Conservation (phyloP, 352 stramenopile genomes). For the Phytopythium cucurbitacearum region DNA sequence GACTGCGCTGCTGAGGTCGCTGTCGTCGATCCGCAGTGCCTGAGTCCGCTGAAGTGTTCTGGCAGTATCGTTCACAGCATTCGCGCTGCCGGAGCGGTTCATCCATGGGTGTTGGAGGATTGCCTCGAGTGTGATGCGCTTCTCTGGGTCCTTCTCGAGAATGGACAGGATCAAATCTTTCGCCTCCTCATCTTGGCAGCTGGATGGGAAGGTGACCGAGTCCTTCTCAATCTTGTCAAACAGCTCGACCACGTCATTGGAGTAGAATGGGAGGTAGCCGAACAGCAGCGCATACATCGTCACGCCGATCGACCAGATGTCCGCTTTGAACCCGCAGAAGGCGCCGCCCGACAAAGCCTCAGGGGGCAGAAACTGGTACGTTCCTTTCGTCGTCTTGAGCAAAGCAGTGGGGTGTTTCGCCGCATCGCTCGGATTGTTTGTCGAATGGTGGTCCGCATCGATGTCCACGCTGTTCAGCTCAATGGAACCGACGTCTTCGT, state of each 20-base stretch:
- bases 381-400: constrained; percentile 71
- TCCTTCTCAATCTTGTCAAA: constrained; percentile 89
- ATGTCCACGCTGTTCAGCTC: constrained; percentile 38
- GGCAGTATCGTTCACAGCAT: constrained; percentile 38
- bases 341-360: constrained; percentile 58
- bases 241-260: constrained; percentile 74
- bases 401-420: constrained; percentile 20
- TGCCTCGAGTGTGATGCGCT: constrained; percentile 54
- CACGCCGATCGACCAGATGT: constrained; percentile 91
- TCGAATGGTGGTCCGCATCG: not conserved
- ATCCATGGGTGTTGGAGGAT: constrained; percentile 78
- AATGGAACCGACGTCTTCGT: constrained; percentile 41
- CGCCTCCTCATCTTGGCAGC: constrained; percentile 40
- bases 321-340: constrained; percentile 82
- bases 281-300: constrained; percentile 90
- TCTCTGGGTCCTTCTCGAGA: constrained; percentile 72
- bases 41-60: constrained; percentile 33
- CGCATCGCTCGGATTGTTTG: constrained; percentile 6
- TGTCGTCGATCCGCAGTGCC: constrained; percentile 32
- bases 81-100: constrained; percentile 49
- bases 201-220: constrained; percentile 38
- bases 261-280: constrained; percentile 87
- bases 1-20: constrained; percentile 44
- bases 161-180: constrained; percentile 68
- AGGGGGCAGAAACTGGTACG: constrained; percentile 70